Evolutionary conservation across 2,329 filamentous ascomycete species (phyloP).

Genomic region (Scytalidium sp.): DNA sequence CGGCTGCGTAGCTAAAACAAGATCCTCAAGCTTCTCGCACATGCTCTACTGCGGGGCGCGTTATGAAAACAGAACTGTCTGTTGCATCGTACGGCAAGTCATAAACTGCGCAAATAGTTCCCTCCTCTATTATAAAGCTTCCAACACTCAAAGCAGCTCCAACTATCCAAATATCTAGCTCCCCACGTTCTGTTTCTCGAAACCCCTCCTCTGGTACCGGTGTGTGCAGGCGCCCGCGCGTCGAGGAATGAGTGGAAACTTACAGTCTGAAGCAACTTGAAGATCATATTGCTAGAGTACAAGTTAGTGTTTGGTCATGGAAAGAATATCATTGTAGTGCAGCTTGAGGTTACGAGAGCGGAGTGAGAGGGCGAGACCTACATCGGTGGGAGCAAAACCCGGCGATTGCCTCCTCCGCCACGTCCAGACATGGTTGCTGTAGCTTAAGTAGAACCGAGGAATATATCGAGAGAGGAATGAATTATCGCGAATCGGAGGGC

Average conservation of each 20-base stretch:
- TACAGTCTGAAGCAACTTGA: constrained; percentile 75
- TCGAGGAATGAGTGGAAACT: constrained; percentile 2
- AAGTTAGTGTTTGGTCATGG: constrained; percentile 38
- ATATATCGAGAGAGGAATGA: no score
- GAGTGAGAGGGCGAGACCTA: not conserved
- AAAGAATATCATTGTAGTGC: not conserved
- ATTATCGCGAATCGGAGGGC: no score
- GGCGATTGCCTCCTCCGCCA: constrained; percentile 43
- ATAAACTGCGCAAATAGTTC: no score
- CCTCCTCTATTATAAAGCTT: no score
- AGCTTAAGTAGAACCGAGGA: no score
- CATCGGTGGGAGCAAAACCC: constrained; percentile 71
- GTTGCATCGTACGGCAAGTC: no score
- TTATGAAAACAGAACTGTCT: no score
- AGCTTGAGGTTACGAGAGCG: not conserved
- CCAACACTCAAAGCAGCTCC: not conserved
- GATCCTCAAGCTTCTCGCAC: no score
- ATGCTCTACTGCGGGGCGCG: no score
- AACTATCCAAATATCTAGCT: not conserved
- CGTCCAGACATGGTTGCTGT: constrained; percentile 28
- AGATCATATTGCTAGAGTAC: constrained; percentile 69
- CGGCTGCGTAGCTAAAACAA: no score
- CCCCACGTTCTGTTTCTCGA: constrained; percentile 13
- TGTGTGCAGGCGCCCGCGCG: no score
- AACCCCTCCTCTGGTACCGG: no score